A percentile compares a stretch with the other conserved stretches of the same genome.
Evolutionary conservation across 2,329 filamentous ascomycete species (phyloP).

Genomic region (Penicillium occitanis): DNA sequence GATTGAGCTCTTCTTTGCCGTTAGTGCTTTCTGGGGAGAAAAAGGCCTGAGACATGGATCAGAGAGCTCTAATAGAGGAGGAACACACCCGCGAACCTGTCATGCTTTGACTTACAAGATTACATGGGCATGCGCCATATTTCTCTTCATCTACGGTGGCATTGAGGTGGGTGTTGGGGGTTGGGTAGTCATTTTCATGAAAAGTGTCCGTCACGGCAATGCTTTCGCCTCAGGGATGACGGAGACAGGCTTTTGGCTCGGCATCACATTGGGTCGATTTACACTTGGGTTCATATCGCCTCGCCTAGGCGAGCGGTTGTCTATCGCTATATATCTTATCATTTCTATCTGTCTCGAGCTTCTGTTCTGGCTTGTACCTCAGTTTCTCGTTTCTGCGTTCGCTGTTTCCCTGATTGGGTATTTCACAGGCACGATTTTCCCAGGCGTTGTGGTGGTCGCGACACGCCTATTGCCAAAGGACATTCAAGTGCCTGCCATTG

Average conservation of each 20-base stretch:
- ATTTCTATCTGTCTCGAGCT: constrained; percentile 63
- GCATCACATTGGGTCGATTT: constrained; percentile 68
- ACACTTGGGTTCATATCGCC: constrained; percentile 64
- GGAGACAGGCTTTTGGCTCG: constrained; percentile 74
- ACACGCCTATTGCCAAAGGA: constrained; percentile 68
- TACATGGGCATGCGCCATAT: constrained; percentile 70
- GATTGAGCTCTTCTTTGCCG: constrained; percentile 23
- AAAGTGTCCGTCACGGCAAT: constrained; percentile 63
- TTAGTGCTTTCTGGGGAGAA: constrained; percentile 26
- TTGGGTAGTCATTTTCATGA: constrained; percentile 78
- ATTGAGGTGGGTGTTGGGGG: constrained; percentile 61
- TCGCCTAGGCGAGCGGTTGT: constrained; percentile 60
- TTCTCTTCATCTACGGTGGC: constrained; percentile 72
- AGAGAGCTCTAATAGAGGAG: constrained; percentile 25
- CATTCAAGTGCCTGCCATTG: constrained; percentile 69
- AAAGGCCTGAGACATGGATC: constrained; percentile 25
- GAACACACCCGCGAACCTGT: constrained; percentile 25
- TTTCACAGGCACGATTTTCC: constrained; percentile 72
- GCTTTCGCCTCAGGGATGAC: constrained; percentile 67
- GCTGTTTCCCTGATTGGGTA: constrained; percentile 68
- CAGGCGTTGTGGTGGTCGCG: constrained; percentile 65
- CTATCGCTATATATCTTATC: constrained; percentile 57
- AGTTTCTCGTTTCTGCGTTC: constrained; percentile 66
- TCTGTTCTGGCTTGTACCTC: constrained; percentile 73
- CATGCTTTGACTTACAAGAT: constrained; percentile 53